These are phyloP conservation scores for Bolboschoenoplectus hybrid DNA, from an alignment of 202 grass and related monocot genomes.

Conservation along the genomic window DNA sequence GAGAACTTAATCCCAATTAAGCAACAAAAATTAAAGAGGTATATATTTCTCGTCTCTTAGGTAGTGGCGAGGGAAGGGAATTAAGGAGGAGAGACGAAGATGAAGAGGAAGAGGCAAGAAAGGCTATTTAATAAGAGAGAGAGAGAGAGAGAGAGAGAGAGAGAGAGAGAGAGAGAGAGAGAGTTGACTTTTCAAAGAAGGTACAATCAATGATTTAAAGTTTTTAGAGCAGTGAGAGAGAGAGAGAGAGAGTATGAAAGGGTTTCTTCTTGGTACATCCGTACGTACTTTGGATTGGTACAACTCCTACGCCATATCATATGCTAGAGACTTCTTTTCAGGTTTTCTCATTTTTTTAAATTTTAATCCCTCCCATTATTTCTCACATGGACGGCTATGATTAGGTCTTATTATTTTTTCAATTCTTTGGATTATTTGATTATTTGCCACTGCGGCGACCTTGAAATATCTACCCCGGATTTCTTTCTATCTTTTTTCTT, in stretches of 20 bases:
- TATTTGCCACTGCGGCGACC: background rate
- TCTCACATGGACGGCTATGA: slow-evolving; percentile 19
- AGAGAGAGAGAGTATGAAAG: slow-evolving; percentile 9
- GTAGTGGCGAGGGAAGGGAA: background rate
- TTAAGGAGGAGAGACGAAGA: background rate
- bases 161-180: background rate
- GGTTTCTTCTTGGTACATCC: slow-evolving; percentile 12
- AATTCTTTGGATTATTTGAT: background rate
- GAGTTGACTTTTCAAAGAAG: slow-evolving; percentile 12
- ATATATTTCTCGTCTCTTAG: background rate
- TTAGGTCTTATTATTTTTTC: background rate
- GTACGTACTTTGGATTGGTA: slow-evolving; percentile 25
- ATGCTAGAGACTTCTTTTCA: background rate
- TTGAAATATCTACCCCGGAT: background rate
- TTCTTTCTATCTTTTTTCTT: background rate
- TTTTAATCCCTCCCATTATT: background rate
- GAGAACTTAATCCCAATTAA: too few relatives aligned
- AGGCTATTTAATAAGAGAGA: slow-evolving; percentile 24
- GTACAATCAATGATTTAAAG: background rate
- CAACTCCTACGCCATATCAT: background rate
- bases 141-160: slow-evolving; percentile 20
- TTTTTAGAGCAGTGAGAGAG: background rate
- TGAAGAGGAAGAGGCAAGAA: background rate
- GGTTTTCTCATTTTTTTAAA: background rate
- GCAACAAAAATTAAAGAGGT: background rate